Percentiles rank a stretch among this genome's conserved stretches.
Evolutionary conservation across 2,329 filamentous ascomycete species (phyloP).

Genomic region (Apiospora phragmitis): DNA sequence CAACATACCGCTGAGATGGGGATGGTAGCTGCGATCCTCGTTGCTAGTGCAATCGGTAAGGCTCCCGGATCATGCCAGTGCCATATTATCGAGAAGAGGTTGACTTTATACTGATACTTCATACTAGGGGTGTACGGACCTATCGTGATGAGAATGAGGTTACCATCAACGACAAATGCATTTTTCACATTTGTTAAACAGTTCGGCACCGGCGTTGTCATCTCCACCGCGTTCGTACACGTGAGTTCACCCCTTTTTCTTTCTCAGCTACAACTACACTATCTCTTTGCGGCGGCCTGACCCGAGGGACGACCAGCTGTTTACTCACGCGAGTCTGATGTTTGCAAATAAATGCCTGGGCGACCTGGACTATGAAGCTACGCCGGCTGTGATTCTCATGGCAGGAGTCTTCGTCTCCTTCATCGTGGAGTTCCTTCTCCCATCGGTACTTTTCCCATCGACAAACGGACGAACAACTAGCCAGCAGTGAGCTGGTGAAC

Average conservation of each 20-base stretch:
- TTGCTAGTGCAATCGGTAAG: neutral
- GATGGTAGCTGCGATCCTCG: neutral
- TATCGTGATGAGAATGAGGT: neutral
- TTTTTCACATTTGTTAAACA: neutral
- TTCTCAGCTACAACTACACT: neutral
- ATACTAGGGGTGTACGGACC: neutral
- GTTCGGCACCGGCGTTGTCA: neutral
- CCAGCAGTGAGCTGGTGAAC: neutral
- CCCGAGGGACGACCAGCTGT: neutral
- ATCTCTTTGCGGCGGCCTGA: neutral
- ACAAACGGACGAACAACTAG: neutral
- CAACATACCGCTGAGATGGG: neutral
- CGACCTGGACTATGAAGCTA: neutral
- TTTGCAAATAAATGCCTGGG: neutral
- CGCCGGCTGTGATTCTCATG: neutral
- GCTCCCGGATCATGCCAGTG: neutral
- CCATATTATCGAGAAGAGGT: neutral
- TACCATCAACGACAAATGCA: neutral
- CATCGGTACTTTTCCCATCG: neutral
- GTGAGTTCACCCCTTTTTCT: neutral
- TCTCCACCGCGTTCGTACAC: neutral
- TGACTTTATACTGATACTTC: neutral
- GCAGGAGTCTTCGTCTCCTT: neutral
- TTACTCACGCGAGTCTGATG: conserved; percentile 7
- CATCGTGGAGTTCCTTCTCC: neutral